phyloP scores from a whole-genome alignment of 169 alveolate genomes.

The Plasmodium gaboni region DNA sequence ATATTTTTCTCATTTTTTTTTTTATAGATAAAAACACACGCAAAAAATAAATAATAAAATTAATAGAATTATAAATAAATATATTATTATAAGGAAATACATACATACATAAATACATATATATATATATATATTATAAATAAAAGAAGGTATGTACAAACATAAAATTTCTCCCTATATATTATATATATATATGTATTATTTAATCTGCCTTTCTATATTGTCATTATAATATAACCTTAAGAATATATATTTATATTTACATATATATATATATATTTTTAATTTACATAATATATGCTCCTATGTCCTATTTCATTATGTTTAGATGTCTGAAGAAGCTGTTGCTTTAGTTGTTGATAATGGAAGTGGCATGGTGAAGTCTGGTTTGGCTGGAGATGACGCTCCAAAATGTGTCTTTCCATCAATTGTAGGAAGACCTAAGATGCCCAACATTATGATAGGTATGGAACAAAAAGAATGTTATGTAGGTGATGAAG shows the following conservation, averaged over 20 bases:
- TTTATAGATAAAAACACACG: too few relatives aligned
- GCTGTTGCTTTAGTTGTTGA: slow-evolving; percentile 96
- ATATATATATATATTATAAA: too few relatives aligned
- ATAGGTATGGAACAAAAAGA: slow-evolving; percentile 98
- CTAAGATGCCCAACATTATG: slow-evolving; percentile 95
- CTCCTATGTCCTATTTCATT: not conserved
- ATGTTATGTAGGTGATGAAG: slow-evolving; percentile 98
- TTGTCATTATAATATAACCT: too few relatives aligned
- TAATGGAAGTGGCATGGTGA: slow-evolving; percentile 99
- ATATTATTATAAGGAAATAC: too few relatives aligned
- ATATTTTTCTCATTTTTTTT: too few relatives aligned
- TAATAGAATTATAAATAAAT: too few relatives aligned
- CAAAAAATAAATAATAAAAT: too few relatives aligned
- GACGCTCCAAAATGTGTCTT: slow-evolving; percentile 99
- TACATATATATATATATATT: not conserved
- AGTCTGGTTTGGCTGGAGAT: slow-evolving; percentile 99
- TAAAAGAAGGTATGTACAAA: too few relatives aligned
- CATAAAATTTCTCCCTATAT: too few relatives aligned
- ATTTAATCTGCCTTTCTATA: too few relatives aligned
- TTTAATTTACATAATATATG: not conserved
- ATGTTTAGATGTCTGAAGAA: slow-evolving; percentile 56
- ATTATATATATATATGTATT: too few relatives aligned
- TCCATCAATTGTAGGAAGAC: slow-evolving; percentile 99
- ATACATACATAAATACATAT: too few relatives aligned
- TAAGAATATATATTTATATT: not conserved